Evolutionary conservation across 2,329 filamentous ascomycete genomes (phyloP).

Genomic region (Neofusicoccum parvum): DNA sequence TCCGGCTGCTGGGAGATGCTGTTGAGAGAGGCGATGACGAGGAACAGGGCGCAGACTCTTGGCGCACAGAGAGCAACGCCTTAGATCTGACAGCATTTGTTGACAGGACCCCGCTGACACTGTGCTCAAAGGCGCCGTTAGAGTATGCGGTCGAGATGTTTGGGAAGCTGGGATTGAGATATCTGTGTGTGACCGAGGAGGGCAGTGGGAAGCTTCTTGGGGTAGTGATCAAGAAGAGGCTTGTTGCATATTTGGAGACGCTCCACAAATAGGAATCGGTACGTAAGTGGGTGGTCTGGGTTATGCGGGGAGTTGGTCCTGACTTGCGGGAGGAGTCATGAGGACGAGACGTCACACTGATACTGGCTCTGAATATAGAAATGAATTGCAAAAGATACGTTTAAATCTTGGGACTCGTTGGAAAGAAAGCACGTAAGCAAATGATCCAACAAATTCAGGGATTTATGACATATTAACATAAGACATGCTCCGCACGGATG

Average conservation of each 20-base stretch:
- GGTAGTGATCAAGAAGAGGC: constrained; percentile 61
- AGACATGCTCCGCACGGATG: too few relatives aligned
- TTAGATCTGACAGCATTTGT: constrained; percentile 54
- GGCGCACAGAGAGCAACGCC: constrained; percentile 25
- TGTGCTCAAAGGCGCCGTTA: constrained; percentile 56
- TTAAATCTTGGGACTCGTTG: too few relatives aligned
- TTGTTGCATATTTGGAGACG: constrained; percentile 56
- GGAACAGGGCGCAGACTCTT: constrained; percentile 19
- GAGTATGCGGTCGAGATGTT: constrained; percentile 65
- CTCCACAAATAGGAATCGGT: constrained; percentile 26
- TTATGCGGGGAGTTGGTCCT: too few relatives aligned
- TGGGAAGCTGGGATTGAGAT: constrained; percentile 57
- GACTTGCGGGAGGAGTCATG: too few relatives aligned
- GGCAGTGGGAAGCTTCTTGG: constrained; percentile 54
- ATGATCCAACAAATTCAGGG: too few relatives aligned
- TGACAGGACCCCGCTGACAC: constrained; percentile 55
- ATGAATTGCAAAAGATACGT: too few relatives aligned
- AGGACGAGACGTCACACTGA: too few relatives aligned
- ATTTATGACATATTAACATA: too few relatives aligned
- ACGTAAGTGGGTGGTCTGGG: too few relatives aligned
- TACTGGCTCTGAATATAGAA: too few relatives aligned
- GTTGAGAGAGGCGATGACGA: constrained; percentile 29
- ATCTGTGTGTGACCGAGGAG: constrained; percentile 57
- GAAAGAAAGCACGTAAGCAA: too few relatives aligned
- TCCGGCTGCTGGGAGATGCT: constrained; percentile 43